phyloP scores from a whole-genome alignment of 768 basidiomycete species.

The Xerocomellus amylosporus region DNA sequence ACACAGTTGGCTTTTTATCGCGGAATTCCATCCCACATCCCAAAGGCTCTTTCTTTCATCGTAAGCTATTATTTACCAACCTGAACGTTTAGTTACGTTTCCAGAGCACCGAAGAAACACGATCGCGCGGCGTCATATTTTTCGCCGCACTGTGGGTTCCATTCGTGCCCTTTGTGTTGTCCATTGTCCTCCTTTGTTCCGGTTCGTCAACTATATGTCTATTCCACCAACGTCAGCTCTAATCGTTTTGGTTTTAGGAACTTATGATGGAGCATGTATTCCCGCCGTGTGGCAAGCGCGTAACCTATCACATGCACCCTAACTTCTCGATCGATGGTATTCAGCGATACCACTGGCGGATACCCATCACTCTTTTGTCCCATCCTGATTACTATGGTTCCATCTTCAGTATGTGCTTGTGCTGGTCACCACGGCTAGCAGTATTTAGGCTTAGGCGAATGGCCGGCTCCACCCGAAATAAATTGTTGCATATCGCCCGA shows the following conservation, averaged over 20 bases:
- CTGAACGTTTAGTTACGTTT: not conserved
- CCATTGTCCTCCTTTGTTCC: not conserved
- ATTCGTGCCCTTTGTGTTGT: not conserved
- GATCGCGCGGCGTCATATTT: not conserved
- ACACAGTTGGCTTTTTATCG: not conserved
- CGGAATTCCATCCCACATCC: not conserved
- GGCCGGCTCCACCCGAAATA: no score
- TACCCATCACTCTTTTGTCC: not conserved
- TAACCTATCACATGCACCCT: not conserved
- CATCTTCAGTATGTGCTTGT: not conserved
- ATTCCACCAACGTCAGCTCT: not conserved
- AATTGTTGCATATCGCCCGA: no score
- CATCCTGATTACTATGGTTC: not conserved
- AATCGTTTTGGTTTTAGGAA: not conserved
- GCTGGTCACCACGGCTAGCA: not conserved
- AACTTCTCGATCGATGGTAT: no score
- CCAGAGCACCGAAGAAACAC: not conserved
- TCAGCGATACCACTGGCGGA: no score
- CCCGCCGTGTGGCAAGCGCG: not conserved
- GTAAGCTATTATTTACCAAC: not conserved
- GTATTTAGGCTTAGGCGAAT: not conserved
- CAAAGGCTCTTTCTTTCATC: not conserved
- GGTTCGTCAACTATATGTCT: not conserved
- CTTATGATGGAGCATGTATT: not conserved
- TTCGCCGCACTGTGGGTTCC: not conserved